These are phyloP conservation scores for Penicillium atrosanguineum DNA, from an alignment of 495 filamentous ascomycete genomes.

Conservation along the genomic window DNA sequence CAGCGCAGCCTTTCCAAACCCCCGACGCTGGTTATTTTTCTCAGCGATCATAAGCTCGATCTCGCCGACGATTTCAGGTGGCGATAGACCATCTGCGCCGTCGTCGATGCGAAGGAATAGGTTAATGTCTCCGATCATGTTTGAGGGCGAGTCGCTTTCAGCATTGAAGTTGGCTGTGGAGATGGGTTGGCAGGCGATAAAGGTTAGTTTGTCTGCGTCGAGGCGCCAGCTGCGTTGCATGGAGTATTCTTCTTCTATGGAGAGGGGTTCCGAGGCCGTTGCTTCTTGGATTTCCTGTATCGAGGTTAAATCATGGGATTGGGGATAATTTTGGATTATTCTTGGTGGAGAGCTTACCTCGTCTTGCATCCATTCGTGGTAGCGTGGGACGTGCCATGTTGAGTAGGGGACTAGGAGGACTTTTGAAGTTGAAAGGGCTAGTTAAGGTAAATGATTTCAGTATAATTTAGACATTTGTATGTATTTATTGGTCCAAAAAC, in stretches of 20 bases:
- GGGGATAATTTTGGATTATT: neutral
- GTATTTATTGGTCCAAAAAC: neutral
- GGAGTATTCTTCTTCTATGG: slow-evolving; percentile 73
- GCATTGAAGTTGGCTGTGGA: slow-evolving; percentile 16
- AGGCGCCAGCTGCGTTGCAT: slow-evolving; percentile 83
- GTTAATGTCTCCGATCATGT: slow-evolving; percentile 86
- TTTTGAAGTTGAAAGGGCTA: slow-evolving; percentile 64
- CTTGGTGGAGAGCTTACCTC: slow-evolving; percentile 48
- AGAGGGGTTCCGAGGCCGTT: slow-evolving; percentile 80
- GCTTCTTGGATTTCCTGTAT: slow-evolving; percentile 71
- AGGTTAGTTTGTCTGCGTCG: slow-evolving; percentile 57
- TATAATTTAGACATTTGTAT: no score
- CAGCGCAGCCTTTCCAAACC: slow-evolving; percentile 66
- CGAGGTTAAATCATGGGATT: slow-evolving; percentile 2
- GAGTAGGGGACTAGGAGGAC: slow-evolving; percentile 83
- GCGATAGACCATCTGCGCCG: slow-evolving; percentile 39
- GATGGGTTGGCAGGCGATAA: slow-evolving; percentile 40
- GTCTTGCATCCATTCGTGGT: slow-evolving; percentile 91
- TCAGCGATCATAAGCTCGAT: slow-evolving; percentile 87
- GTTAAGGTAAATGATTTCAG: neutral
- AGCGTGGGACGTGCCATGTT: slow-evolving; percentile 71
- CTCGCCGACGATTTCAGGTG: slow-evolving; percentile 59
- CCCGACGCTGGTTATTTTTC: slow-evolving; percentile 53
- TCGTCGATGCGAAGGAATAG: slow-evolving; percentile 66
- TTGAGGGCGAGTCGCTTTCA: slow-evolving; percentile 47